These are phyloP conservation scores for Asterochloris erici DNA, from an alignment of 139 green algal species.

Conservation along the genomic window DNA sequence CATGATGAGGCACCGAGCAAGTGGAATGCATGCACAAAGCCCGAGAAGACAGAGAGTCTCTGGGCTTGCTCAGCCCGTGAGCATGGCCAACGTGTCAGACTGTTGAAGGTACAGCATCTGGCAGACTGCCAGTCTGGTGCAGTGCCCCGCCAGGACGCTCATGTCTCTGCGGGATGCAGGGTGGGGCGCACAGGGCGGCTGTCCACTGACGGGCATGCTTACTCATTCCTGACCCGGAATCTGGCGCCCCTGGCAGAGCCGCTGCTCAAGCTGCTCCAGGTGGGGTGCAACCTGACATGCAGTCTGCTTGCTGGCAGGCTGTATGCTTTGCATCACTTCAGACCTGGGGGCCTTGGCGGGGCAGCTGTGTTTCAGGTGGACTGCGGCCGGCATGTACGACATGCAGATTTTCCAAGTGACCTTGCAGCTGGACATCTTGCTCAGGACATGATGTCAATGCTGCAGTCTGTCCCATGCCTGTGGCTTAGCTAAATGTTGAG, in stretches of 20 bases:
- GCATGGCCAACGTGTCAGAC: no score
- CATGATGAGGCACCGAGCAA: no score
- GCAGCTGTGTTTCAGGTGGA: no score
- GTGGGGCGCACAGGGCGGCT: slow-evolving; percentile 84
- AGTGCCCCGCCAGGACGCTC: no score
- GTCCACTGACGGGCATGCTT: slow-evolving; percentile 77
- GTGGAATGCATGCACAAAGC: no score
- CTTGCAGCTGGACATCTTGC: not conserved
- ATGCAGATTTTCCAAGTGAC: not conserved
- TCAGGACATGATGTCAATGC: not conserved
- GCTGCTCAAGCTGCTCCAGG: slow-evolving; percentile 64
- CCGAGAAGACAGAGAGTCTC: no score
- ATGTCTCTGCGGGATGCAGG: slow-evolving; percentile 29
- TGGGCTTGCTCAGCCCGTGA: no score
- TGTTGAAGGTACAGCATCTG: no score
- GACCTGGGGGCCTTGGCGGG: no score
- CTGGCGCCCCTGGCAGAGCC: slow-evolving; percentile 58
- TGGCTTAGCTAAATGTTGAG: not conserved
- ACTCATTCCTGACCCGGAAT: slow-evolving; percentile 82
- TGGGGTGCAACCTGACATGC: not conserved
- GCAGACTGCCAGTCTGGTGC: no score
- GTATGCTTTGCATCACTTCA: not conserved
- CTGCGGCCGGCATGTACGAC: not conserved
- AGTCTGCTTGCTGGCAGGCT: not conserved
- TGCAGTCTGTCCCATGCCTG: not conserved